Conservation (phyloP, 768 basidiomycete genomes). For the Gautieria morchelliformis region DNA sequence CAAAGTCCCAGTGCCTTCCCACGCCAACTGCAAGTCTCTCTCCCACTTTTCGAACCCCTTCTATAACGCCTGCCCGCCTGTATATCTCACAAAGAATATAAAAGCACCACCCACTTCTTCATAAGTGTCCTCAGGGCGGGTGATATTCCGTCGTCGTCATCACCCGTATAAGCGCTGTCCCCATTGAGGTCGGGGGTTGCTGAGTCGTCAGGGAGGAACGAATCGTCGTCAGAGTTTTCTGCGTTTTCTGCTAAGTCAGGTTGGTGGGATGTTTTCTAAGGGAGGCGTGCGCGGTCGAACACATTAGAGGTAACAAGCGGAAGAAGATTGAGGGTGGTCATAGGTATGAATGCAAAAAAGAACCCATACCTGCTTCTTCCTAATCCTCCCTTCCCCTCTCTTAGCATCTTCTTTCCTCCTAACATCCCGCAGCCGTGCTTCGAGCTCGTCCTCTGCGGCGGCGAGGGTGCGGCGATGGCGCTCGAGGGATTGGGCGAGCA, state of each 20-base stretch:
- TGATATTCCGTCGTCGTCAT: conserved; percentile 50
- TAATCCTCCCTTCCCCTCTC: conserved; percentile 39
- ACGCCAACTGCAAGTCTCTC: no score
- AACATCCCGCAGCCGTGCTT: conserved; percentile 47
- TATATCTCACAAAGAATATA: conserved; percentile 7
- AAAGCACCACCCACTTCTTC: conserved; percentile 46
- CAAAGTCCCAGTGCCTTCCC: no score
- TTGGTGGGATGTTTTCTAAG: neutral
- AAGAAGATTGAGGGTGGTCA: no score
- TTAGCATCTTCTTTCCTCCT: conserved; percentile 52
- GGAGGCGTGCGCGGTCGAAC: neutral
- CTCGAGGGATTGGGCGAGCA: conserved; percentile 59
- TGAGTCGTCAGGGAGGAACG: conserved; percentile 59
- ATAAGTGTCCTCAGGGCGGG: conserved; percentile 73
- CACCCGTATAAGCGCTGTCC: conserved; percentile 13
- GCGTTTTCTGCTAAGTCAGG: conserved; percentile 11
- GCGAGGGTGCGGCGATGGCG: conserved; percentile 59
- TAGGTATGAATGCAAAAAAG: no score
- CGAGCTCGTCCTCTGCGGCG: conserved; percentile 53
- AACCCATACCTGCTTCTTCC: conserved; percentile 56
- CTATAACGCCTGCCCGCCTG: neutral
- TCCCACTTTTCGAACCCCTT: no score
- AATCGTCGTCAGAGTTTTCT: conserved; percentile 40
- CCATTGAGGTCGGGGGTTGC: no score
- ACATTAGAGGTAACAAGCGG: neutral